Evolutionary conservation across 306 rosid species (phyloP).

Genomic region (Fagus sylvatica): DNA sequence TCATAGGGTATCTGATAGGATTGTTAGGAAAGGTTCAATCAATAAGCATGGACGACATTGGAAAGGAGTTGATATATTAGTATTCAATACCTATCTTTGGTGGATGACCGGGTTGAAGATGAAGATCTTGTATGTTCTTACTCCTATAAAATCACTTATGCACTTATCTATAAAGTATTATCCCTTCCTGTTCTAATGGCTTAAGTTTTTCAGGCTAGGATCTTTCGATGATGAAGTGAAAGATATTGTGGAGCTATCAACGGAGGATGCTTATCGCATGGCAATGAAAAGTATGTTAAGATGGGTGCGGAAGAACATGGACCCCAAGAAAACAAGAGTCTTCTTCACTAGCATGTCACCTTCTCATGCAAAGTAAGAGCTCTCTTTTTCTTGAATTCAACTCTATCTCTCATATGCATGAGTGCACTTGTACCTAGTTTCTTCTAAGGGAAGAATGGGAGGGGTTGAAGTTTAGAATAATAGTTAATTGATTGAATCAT

Average conservation of each 20-base stretch:
- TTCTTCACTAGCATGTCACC: conserved; percentile 99
- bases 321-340: conserved; percentile 82
- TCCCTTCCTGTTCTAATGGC: neutral
- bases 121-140: conserved; percentile 63
- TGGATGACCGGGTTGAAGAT: conserved; percentile 91
- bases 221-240: conserved; percentile 79
- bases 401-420: neutral
- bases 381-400: neutral
- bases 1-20: conserved; percentile 78
- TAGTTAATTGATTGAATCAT: too few relatives aligned
- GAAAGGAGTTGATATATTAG: conserved; percentile 84
- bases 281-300: conserved; percentile 90
- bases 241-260: conserved; percentile 65
- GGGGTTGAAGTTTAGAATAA: too few relatives aligned
- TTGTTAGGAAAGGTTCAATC: conserved; percentile 84
- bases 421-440: neutral
- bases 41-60: conserved; percentile 80
- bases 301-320: conserved; percentile 86
- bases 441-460: neutral
- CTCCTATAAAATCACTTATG: neutral
- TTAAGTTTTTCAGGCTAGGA: conserved; percentile 54
- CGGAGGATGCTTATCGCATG: conserved; percentile 91
- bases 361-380: conserved; percentile 70
- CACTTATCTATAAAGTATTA: neutral
- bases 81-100: conserved; percentile 94